A percentile compares a stretch with the other conserved stretches of the same genome.
phyloP scores from a whole-genome alignment of 257 asterid species.

The Sherardia arvensis region DNA sequence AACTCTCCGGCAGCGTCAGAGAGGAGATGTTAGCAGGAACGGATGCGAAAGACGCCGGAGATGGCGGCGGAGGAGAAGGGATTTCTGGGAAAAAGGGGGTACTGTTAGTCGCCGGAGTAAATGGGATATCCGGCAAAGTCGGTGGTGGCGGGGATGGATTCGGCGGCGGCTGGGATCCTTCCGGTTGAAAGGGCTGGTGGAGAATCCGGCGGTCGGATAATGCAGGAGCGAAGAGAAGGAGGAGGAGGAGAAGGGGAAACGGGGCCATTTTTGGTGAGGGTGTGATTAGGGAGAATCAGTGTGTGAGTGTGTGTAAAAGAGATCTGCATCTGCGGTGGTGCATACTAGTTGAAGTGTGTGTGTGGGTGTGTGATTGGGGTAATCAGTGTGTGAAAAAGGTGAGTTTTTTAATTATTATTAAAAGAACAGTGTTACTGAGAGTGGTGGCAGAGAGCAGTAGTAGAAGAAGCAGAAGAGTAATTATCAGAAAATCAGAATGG shows the following conservation, averaged over 20 bases:
- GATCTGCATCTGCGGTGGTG: not conserved
- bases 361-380: slow-evolving; percentile 1
- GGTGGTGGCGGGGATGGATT: slow-evolving; percentile 32
- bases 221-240: not conserved
- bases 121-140: slow-evolving; percentile 17
- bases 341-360: not conserved
- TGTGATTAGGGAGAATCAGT: not conserved
- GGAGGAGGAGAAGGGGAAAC: not conserved
- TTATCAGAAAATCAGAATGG: not conserved
- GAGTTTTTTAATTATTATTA: not conserved
- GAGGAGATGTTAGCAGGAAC: slow-evolving; percentile 64
- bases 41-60: slow-evolving; percentile 50
- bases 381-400: slow-evolving; percentile 15
- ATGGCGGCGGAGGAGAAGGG: slow-evolving; percentile 45
- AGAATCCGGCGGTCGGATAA: slow-evolving; percentile 53
- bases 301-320: slow-evolving; percentile 3
- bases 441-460: not conserved
- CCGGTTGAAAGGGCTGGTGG: slow-evolving; percentile 58
- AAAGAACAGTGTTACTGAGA: not conserved
- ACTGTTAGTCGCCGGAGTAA: slow-evolving; percentile 22
- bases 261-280: not conserved
- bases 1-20: slow-evolving; percentile 31
- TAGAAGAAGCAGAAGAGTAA: not conserved
- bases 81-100: slow-evolving; percentile 37
- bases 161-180: slow-evolving; percentile 37